Percentiles rank a stretch among this genome's conserved stretches.
Conservation (phyloP, 1,284 basidiomycete genomes). For the Rhodotorula sp. region DNA sequence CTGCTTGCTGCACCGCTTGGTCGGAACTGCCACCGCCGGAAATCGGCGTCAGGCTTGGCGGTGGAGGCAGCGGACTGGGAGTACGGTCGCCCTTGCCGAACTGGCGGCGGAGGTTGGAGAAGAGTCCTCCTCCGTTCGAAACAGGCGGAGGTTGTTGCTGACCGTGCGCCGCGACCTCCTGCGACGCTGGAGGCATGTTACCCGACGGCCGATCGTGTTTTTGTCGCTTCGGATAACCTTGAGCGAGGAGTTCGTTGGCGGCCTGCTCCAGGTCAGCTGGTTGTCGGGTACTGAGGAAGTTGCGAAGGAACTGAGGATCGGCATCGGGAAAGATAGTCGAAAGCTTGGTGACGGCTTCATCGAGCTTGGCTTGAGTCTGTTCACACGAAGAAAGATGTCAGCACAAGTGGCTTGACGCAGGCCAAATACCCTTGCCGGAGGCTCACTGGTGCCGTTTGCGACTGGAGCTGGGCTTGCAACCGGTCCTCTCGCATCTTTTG, state of each 20-base stretch:
- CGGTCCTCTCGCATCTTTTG: conserved; percentile 44
- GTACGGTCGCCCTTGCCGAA: conserved; percentile 12
- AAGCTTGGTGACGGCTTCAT: conserved; percentile 38
- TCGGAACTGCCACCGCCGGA: background rate
- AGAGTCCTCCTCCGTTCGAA: conserved; percentile 20
- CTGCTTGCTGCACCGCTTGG: background rate
- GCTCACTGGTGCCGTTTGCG: conserved; percentile 6
- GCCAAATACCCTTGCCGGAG: too few relatives aligned
- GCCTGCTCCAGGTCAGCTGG: conserved; percentile 47
- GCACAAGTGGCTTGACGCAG: too few relatives aligned
- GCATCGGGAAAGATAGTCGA: conserved; percentile 48
- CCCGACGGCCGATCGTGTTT: background rate
- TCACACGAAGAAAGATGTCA: background rate
- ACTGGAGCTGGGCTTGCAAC: conserved; percentile 40
- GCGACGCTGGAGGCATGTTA: background rate
- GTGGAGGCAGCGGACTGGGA: conserved; percentile 5
- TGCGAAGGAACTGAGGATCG: conserved; percentile 44
- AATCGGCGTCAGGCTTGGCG: conserved; percentile 18
- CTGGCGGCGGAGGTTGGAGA: conserved; percentile 28
- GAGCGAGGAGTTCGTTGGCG: conserved; percentile 44
- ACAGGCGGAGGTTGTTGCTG: conserved; percentile 5
- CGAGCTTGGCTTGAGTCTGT: conserved; percentile 8
- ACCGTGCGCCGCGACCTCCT: background rate
- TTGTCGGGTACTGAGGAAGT: conserved; percentile 43
- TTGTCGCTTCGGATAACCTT: conserved; percentile 41